Percentiles rank a stretch among this genome's conserved stretches.
Conservation (phyloP, 768 basidiomycete species). For the Nidula microcarpa region DNA sequence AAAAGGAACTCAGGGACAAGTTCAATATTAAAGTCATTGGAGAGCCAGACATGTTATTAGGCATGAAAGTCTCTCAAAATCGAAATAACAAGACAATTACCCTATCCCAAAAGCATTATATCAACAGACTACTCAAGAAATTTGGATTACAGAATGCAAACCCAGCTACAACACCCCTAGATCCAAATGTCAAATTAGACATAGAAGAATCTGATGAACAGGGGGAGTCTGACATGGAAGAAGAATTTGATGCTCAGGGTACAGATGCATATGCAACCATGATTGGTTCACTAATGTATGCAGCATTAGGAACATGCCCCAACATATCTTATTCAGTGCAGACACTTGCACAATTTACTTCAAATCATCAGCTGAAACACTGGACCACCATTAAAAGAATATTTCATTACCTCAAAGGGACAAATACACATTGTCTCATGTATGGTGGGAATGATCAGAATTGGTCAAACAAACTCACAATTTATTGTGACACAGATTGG, state of each 20-base stretch:
- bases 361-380: neutral
- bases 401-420: slow-evolving; percentile 4
- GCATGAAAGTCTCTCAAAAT: slow-evolving; percentile 22
- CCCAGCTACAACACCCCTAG: slow-evolving; percentile 17
- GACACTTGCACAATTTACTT: neutral
- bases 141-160: slow-evolving; percentile 17
- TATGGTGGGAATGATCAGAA: neutral
- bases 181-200: slow-evolving; percentile 16
- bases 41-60: slow-evolving; percentile 21
- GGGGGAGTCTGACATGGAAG: neutral
- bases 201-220: neutral
- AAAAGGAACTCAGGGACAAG: slow-evolving; percentile 14
- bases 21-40: slow-evolving; percentile 28
- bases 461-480: neutral
- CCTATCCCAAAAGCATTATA: slow-evolving; percentile 22
- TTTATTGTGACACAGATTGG: slow-evolving; percentile 11
- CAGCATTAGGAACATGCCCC: neutral
- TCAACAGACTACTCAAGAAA: slow-evolving; percentile 18
- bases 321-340: slow-evolving; percentile 2
- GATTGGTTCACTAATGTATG: neutral
- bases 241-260: neutral
- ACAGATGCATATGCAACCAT: neutral
- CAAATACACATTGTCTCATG: neutral
- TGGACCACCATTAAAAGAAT: slow-evolving; percentile 2
- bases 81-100: slow-evolving; percentile 12